Base-by-base conservation (phyloP, 768 basidiomycete species). In the Daedaleopsis nitida region DNA sequence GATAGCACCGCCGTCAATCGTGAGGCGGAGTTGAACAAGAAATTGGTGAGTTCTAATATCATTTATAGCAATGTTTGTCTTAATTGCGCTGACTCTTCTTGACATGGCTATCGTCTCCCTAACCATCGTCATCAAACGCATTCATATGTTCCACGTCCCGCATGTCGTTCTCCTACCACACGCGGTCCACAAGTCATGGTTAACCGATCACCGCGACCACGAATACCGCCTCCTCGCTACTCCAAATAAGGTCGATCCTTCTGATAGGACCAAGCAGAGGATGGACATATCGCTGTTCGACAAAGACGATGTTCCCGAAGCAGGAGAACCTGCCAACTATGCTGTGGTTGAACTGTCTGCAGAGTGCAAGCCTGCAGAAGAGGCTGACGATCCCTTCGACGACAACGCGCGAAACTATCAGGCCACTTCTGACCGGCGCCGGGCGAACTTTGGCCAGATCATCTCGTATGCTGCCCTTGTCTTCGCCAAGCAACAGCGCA, bases 361-460 rank as follows among this genome's bases (percentile, higher is more conserved):
- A 35, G 58, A 59, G 23, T 59, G 58, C 58, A 54, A 59, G 45
- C 45, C 44, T 5, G 21, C 23, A 9, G 13, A 44, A 6, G 27
- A 21, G 6, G 13, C 37, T 12, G 39, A 51, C n/a, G 58, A 59
- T 16, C 58, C 58, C 17, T 42, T 59, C 24, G 58, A 54, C 37
- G 45, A 54, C 6, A 32, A 19, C 1, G 21, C 37, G 8, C 14
- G 23, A 4, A 11, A 23, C 19, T 48, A 21, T 48, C 19, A 16
- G 24, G 37, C 37, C 14, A 38, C 37, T 37, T 19, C 56, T 7
- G 27, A n/a, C 13, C 11, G 7, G 1, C 24, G 45, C 11, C 21
- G 38, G 5, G 16, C 16, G 5, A 39, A 19, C 14, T 47, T 60
- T 17, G 54, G 42, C 5, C 54, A 51, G 42, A 60, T 62, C 17